Evolutionary conservation across 495 filamentous ascomycete species (phyloP).

Genomic region (Clavariopsis aquatica): DNA sequence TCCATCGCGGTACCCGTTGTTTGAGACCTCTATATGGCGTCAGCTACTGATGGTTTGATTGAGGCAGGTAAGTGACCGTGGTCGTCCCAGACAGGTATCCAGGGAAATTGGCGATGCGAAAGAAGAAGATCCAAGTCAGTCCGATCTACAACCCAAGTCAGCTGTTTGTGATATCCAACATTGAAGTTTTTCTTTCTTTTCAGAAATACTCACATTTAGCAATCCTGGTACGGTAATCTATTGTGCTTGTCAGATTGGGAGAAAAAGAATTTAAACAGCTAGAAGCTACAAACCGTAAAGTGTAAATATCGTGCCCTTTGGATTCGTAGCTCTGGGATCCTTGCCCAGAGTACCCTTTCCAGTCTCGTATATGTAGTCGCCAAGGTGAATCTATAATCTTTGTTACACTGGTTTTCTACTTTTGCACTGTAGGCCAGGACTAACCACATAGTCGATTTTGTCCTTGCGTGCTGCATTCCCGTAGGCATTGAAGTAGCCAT

Average conservation of each 20-base stretch:
- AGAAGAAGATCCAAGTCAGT: constrained; percentile 61
- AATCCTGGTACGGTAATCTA: constrained; percentile 62
- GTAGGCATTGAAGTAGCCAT: constrained; percentile 65
- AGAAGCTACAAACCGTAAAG: constrained; percentile 45
- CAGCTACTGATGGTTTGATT: background rate
- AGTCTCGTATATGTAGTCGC: constrained; percentile 71
- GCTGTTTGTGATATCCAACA: background rate
- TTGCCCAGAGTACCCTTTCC: constrained; percentile 52
- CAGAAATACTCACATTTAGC: constrained; percentile 49
- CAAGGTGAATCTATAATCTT: constrained; percentile 53
- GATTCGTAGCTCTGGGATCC: constrained; percentile 22
- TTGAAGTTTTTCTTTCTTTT: background rate
- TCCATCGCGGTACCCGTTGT: constrained; percentile 63
- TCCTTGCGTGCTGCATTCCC: constrained; percentile 67
- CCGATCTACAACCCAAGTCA: constrained; percentile 44
- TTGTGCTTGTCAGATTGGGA: background rate
- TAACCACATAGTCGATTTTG: constrained; percentile 61
- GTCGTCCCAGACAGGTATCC: constrained; percentile 74
- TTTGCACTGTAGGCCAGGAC: background rate
- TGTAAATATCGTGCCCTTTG: constrained; percentile 43
- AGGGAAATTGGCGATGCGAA: constrained; percentile 60
- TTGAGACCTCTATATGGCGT: constrained; percentile 50
- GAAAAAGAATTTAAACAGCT: background rate
- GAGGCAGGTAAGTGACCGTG: constrained; percentile 46
- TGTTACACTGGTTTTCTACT: background rate